Conservation (phyloP, 805 yeast species). For the Ogataea methylovora region DNA sequence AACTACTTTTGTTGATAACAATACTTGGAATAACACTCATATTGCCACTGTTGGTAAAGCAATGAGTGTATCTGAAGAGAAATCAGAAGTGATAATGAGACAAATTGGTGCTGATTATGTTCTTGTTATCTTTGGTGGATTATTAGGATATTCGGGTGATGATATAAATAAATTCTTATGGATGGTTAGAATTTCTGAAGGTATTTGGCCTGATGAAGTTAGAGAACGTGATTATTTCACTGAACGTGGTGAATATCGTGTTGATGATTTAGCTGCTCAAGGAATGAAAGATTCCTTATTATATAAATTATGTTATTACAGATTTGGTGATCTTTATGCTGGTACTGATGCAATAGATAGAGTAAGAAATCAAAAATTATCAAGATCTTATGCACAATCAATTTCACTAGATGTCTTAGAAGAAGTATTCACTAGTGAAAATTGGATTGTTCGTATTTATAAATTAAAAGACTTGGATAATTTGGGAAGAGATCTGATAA, state of each 20-base stretch:
- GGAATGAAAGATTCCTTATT: constrained; percentile 85
- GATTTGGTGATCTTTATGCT: constrained; percentile 66
- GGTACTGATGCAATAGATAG: constrained; percentile 67
- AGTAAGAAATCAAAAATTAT: constrained; percentile 69
- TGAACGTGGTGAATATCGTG: constrained; percentile 77
- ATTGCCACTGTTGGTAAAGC: constrained; percentile 99
- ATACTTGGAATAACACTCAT: constrained; percentile 99
- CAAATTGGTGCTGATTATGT: constrained; percentile 95
- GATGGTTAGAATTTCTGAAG: constrained; percentile 99
- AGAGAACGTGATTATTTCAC: constrained; percentile 81
- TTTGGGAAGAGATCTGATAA: constrained; percentile 69
- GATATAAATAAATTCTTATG: constrained; percentile 94
- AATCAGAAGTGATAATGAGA: constrained; percentile 78
- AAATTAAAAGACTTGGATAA: constrained; percentile 84
- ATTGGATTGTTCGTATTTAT: constrained; percentile 94
- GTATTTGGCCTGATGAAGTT: constrained; percentile 99
- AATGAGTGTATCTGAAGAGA: constrained; percentile 84
- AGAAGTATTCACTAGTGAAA: constrained; percentile 91
- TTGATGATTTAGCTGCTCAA: constrained; percentile 73
- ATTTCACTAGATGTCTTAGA: constrained; percentile 74
- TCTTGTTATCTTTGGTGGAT: constrained; percentile 88
- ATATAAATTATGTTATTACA: constrained; percentile 92
- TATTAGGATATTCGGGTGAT: constrained; percentile 90
- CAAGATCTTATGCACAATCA: constrained; percentile 17
- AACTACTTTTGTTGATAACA: constrained; percentile 95